Evolutionary conservation across 768 basidiomycete species (phyloP).

Genomic region (Mycena leptocephala): DNA sequence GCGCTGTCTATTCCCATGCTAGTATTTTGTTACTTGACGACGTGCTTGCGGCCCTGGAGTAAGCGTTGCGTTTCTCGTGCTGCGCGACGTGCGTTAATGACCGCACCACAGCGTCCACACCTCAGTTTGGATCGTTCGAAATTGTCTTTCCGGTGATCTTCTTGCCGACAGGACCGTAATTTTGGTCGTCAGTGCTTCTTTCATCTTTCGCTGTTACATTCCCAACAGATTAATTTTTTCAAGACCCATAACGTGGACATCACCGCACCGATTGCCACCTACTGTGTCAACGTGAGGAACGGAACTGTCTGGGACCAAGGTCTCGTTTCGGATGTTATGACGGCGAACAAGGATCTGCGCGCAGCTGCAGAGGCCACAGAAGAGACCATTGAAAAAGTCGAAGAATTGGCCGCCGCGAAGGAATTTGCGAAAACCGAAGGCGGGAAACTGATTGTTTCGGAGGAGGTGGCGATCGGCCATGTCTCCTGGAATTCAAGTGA

Average conservation of each 20-base stretch:
- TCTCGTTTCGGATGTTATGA: neutral
- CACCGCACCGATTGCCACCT: neutral
- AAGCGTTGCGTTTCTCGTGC: neutral
- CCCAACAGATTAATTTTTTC: neutral
- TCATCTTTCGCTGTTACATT: neutral
- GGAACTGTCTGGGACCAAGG: neutral
- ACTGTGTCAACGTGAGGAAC: neutral
- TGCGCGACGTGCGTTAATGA: no score
- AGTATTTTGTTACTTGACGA: conserved; percentile 81
- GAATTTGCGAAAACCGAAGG: neutral
- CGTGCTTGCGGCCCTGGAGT: conserved; percentile 71
- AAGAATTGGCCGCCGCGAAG: neutral
- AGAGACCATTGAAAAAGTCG: neutral
- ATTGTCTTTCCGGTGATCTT: neutral
- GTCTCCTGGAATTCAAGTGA: conserved; percentile 4
- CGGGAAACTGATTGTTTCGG: neutral
- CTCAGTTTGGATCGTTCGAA: neutral
- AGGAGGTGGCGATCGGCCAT: conserved; percentile 11
- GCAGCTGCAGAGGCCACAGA: neutral
- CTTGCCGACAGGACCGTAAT: neutral
- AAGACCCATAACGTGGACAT: neutral
- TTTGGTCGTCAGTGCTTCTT: neutral
- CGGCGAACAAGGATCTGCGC: neutral
- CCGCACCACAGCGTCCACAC: neutral
- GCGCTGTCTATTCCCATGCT: conserved; percentile 54